Base-by-base conservation (phyloP, 805 yeast species). In the Tetrapisispora pingtungensis region DNA sequence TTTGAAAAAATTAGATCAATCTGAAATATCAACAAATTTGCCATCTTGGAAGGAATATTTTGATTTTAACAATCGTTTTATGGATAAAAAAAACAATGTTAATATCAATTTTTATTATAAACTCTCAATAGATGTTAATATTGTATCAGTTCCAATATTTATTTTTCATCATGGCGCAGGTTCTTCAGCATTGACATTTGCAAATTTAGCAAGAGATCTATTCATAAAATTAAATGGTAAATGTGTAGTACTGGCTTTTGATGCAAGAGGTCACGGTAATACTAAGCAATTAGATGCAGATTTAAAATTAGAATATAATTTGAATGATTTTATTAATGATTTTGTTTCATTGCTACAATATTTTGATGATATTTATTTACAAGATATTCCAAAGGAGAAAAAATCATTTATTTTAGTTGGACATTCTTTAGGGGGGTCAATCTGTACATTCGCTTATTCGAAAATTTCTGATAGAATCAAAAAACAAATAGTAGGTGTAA, bases 161-260 rank as follows among this genome's bases (percentile, higher is more conserved):
- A 65, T 93, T 1, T 78, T 80, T 52, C 93, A 86, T 51, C 99
- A 93, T 62, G 99, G 99, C 2, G 97, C 96, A 1, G 98, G 97
- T 0, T 88, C 97, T 0, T 76, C 85, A 1, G 87, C 83, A 0
- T 66, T 85, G 65, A 73, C 96, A 1, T 93, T 84, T 66, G 84
- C 85, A 0, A 58, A 67, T 22, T 54, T 86, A 20, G 62, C 75
- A 1, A 61, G 55, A 38, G 55, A 58, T 10, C 50, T 77, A 17
- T 54, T 52, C 7, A 45, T 45, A 13, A 56, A 55, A 19, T 56
- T 63, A 8, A 60, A 66, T 3, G 59, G 67, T 2, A 65, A 55
- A 17, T 79, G 84, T 5, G 96, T 90, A 0, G 58, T 83, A 2
- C 71, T 89, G 40, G 59, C 81, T 0, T 86, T 76, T 61, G 97